Conservation (phyloP, 768 basidiomycete species). For the Cyclocybe aegerita region DNA sequence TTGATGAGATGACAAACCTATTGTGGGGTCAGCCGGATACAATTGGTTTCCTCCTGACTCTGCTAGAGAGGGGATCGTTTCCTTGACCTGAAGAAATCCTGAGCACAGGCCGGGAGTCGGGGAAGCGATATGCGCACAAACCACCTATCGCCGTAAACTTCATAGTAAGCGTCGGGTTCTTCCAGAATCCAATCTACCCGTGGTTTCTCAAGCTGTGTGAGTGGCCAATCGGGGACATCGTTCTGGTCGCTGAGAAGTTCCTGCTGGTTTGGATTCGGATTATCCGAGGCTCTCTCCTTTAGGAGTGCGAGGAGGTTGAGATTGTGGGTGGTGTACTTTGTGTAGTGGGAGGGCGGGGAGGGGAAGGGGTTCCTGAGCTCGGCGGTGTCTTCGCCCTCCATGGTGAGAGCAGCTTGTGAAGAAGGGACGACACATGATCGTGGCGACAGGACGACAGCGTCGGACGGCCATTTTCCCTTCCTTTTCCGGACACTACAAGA, state of each 20-base stretch:
- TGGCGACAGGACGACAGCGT: conserved; percentile 10
- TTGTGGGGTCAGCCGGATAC: conserved; percentile 70
- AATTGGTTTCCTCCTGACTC: conserved; percentile 81
- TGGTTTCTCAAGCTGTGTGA: conserved; percentile 79
- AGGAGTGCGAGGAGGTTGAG: conserved; percentile 66
- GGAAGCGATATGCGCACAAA: conserved; percentile 55
- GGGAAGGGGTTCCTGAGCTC: conserved; percentile 88
- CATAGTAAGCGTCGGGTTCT: conserved; percentile 70
- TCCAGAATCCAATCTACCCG: conserved; percentile 90
- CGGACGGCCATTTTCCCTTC: neutral
- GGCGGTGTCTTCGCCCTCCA: conserved; percentile 74
- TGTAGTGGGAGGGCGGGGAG: conserved; percentile 83
- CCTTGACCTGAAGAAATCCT: conserved; percentile 60
- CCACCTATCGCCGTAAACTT: conserved; percentile 87
- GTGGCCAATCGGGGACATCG: conserved; percentile 77
- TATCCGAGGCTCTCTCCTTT: conserved; percentile 47
- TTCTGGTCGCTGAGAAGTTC: conserved; percentile 67
- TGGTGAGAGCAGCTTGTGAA: conserved; percentile 19
- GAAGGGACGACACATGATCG: conserved; percentile 1
- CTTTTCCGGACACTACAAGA: neutral
- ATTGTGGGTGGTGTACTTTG: conserved; percentile 73
- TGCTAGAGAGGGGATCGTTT: conserved; percentile 77
- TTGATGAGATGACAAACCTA: conserved; percentile 42
- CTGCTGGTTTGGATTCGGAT: conserved; percentile 49
- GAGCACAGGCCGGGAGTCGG: conserved; percentile 7